Percentiles rank a stretch among this genome's conserved stretches.
Evolutionary conservation across 2,329 filamentous ascomycete species (phyloP).

Genomic region (Aspergillus neotritici): DNA sequence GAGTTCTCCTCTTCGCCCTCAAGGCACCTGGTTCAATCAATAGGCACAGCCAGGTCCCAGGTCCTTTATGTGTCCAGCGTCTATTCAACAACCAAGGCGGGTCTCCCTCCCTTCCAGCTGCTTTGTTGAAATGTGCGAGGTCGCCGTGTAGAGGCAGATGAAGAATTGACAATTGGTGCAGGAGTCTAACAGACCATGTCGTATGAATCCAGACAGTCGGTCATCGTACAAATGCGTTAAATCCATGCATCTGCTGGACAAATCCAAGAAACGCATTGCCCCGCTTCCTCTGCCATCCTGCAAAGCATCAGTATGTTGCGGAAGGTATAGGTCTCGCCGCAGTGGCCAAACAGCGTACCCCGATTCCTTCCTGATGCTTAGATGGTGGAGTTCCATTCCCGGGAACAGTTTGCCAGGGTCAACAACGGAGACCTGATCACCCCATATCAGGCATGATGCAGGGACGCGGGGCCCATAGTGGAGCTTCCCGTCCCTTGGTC

Average conservation of each 20-base stretch:
- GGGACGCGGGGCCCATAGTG: not conserved
- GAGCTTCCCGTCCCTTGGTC: too few species aligned
- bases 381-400: conserved; percentile 1
- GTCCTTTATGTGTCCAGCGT: too few species aligned
- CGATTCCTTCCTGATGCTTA: not conserved
- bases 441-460: not conserved
- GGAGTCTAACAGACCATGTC: not conserved
- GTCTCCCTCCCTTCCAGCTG: too few species aligned
- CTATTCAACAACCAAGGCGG: too few species aligned
- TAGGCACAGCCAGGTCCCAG: too few species aligned
- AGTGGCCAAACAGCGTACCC: conserved; percentile 1
- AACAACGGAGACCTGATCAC: not conserved
- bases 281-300: not conserved
- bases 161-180: conserved; percentile 2
- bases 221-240: not conserved
- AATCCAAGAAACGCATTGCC: conserved; percentile 1
- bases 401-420: conserved; percentile 1
- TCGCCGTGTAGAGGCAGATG: not conserved
- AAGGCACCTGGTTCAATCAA: too few species aligned
- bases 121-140: not conserved
- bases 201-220: conserved; percentile 1
- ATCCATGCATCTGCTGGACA: not conserved
- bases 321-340: conserved; percentile 4
- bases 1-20: too few species aligned
- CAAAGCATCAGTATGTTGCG: not conserved